phyloP scores from a whole-genome alignment of 1,139 yeast genomes.

The Wickerhamiella infanticola region DNA sequence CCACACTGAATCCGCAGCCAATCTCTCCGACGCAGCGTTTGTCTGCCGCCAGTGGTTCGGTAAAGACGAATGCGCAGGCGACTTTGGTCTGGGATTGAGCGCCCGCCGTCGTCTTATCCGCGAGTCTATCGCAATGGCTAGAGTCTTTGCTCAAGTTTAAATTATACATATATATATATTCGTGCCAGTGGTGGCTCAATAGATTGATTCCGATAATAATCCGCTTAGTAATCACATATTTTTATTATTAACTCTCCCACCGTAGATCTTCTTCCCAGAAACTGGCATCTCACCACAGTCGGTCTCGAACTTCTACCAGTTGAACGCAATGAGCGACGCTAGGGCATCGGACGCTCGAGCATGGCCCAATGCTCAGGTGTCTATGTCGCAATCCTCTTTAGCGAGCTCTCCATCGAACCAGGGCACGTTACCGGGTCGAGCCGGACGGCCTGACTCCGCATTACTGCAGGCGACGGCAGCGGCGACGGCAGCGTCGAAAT shows the following conservation, averaged over 20 bases:
- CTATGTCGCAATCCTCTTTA: neutral
- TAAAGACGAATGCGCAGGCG: neutral
- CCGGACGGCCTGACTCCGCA: neutral
- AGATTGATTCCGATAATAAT: no score
- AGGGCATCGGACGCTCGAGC: neutral
- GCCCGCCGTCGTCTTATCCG: neutral
- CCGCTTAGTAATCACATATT: no score
- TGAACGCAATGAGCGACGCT: neutral
- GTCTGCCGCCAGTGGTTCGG: slow-evolving; percentile 1
- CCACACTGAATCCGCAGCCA: neutral
- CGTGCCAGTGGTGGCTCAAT: neutral
- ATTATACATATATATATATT: no score
- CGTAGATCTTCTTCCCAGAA: no score
- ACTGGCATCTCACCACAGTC: no score
- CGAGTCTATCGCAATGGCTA: neutral
- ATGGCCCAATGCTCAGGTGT: neutral
- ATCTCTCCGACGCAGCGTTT: neutral
- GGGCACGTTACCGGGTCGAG: neutral
- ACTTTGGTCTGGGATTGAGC: neutral
- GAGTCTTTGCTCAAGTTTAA: neutral
- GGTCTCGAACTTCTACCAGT: no score
- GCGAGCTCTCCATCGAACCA: neutral
- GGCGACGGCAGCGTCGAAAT: neutral
- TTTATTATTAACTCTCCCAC: no score
- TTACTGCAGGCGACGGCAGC: neutral